phyloP scores from a whole-genome alignment of 352 stramenopile genomes.

The Phytophthora pini region DNA sequence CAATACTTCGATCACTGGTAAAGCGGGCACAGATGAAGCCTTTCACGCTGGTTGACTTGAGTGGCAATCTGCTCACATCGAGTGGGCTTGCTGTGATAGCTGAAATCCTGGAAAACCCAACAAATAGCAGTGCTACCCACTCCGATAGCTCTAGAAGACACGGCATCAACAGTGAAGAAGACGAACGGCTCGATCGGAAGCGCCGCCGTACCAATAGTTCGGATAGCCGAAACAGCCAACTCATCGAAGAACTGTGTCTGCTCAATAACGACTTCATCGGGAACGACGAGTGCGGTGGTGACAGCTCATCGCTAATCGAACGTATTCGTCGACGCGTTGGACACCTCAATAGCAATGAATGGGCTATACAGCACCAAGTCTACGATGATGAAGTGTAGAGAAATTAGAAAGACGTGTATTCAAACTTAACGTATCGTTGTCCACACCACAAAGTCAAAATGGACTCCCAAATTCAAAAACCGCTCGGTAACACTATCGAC shows the following conservation, averaged over 20 bases:
- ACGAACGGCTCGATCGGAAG: conserved; percentile 26
- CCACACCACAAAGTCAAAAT: conserved; percentile 14
- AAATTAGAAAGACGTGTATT: conserved; percentile 17
- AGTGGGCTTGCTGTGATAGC: conserved; percentile 51
- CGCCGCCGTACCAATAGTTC: conserved; percentile 35
- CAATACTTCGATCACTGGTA: conserved; percentile 59
- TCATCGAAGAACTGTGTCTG: conserved; percentile 64
- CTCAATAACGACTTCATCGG: conserved; percentile 77
- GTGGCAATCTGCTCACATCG: conserved; percentile 76
- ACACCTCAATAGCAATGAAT: conserved; percentile 68
- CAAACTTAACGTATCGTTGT: conserved; percentile 18
- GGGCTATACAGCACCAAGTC: conserved; percentile 69
- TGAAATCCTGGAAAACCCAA: conserved; percentile 38
- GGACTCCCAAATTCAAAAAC: conserved; percentile 5
- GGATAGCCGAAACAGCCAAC: conserved; percentile 5
- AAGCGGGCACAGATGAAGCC: conserved; percentile 47
- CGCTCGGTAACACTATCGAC: neutral
- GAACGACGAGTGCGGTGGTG: conserved; percentile 20
- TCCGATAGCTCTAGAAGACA: neutral
- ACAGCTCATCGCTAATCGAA: conserved; percentile 35
- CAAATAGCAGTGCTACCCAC: conserved; percentile 1
- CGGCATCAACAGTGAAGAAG: conserved; percentile 5
- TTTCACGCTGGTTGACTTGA: conserved; percentile 66
- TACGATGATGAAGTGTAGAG: conserved; percentile 85
- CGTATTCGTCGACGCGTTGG: conserved; percentile 43